phyloP scores from a whole-genome alignment of 176 grass and related monocot species.

The Hsuehochloa calcarea region DNA sequence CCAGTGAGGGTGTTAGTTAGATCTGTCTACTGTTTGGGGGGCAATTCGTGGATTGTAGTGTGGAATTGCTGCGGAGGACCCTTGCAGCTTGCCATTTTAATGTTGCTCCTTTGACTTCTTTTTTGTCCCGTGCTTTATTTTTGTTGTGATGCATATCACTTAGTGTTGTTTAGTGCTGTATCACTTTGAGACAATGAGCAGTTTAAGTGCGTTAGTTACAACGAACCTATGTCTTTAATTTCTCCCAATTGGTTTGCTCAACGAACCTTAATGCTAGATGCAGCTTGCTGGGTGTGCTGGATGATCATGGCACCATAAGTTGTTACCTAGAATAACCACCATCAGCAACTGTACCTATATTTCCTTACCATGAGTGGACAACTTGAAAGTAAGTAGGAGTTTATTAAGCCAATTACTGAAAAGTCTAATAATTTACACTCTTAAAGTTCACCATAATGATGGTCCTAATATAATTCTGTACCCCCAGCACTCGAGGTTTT shows the following conservation, averaged over 20 bases:
- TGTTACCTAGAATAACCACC: constrained; percentile 23
- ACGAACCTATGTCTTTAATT: neutral
- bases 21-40: neutral
- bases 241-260: neutral
- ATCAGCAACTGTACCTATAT: neutral
- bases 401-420: constrained; percentile 8
- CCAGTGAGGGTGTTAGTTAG: neutral
- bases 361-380: neutral
- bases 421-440: neutral
- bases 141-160: neutral
- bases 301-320: constrained; percentile 11
- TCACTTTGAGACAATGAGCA: neutral
- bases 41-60: neutral
- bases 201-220: neutral
- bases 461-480: neutral
- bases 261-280: constrained; percentile 3
- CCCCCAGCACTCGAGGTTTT: neutral
- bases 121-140: neutral
- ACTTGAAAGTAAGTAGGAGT: constrained; percentile 26
- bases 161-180: neutral
- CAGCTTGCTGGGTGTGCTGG: constrained; percentile 20
- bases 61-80: neutral
- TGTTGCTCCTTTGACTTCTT: constrained; percentile 19
- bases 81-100: neutral
- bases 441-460: constrained; percentile 16